A percentile compares a stretch with the other conserved stretches of the same genome.
These are phyloP conservation scores for Trichosanthes truncata DNA, from an alignment of 306 rosid species.

Conservation along the genomic window DNA sequence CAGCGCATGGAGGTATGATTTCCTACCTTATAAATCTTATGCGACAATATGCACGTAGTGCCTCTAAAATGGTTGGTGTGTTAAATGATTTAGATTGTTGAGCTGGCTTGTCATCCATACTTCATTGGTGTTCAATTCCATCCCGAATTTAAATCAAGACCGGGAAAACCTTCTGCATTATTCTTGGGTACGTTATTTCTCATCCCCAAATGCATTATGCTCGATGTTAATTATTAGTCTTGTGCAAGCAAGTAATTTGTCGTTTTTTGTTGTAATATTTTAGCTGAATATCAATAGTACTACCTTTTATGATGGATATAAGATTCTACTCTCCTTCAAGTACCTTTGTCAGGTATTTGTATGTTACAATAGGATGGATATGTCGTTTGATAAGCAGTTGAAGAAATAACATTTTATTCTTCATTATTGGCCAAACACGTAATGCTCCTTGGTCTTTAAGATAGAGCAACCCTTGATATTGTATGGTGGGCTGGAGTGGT, in stretches of 20 bases:
- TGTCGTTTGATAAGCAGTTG: not conserved
- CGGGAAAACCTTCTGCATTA: conserved; percentile 70
- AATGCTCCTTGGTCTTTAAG: not conserved
- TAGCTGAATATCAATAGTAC: not conserved
- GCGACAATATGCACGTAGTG: not conserved
- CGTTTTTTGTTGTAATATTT: not conserved
- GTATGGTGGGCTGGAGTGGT: not conserved
- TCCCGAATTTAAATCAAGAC: conserved; percentile 92
- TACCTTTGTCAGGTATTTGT: not conserved
- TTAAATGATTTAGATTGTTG: conserved; percentile 48
- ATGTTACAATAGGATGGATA: not conserved
- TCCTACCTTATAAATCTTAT: not conserved
- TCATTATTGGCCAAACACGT: not conserved
- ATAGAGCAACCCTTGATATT: conserved; percentile 1
- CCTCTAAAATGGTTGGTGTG: not conserved
- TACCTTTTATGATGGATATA: not conserved
- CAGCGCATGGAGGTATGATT: conserved; percentile 38
- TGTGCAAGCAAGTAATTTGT: not conserved
- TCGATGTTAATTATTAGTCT: not conserved
- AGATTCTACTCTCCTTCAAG: not conserved
- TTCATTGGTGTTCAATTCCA: conserved; percentile 83
- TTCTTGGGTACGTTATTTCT: conserved; percentile 50
- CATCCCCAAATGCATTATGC: not conserved
- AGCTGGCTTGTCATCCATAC: conserved; percentile 76
- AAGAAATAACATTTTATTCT: not conserved